These are phyloP conservation scores for Podospora conica DNA, from an alignment of 495 filamentous ascomycete genomes.

Conservation along the genomic window DNA sequence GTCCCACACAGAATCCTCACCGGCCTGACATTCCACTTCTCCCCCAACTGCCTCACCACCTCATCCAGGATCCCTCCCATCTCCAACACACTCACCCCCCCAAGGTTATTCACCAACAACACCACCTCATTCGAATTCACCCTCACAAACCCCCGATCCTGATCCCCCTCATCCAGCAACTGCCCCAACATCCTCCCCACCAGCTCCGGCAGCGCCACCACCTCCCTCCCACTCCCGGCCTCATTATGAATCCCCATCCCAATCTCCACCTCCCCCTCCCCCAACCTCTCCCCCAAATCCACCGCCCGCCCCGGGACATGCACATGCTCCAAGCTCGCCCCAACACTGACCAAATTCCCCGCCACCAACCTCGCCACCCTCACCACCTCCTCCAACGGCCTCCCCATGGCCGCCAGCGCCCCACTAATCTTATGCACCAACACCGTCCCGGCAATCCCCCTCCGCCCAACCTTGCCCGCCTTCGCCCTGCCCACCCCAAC, in stretches of 20 bases:
- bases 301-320: constrained; percentile 76
- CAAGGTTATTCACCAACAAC: constrained; percentile 86
- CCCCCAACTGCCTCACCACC: constrained; percentile 68
- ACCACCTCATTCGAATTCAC: constrained; percentile 61
- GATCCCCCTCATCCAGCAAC: constrained; percentile 69
- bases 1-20: constrained; percentile 60
- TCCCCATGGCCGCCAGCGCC: constrained; percentile 72
- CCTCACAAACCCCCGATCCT: constrained; percentile 73
- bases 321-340: constrained; percentile 79
- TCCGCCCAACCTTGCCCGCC: constrained; percentile 83
- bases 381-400: constrained; percentile 58
- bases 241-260: constrained; percentile 99
- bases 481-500: constrained; percentile 80
- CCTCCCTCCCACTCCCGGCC: constrained; percentile 69
- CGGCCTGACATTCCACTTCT: constrained; percentile 64
- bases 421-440: constrained; percentile 85
- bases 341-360: constrained; percentile 77
- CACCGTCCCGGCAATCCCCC: constrained; percentile 88
- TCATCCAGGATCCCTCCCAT: constrained; percentile 85
- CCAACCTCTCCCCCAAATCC: constrained; percentile 47
- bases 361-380: constrained; percentile 65
- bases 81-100: constrained; percentile 85
- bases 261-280: constrained; percentile 73
- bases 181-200: constrained; percentile 76
- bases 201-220: constrained; percentile 58